Conservation (phyloP, 768 basidiomycete species). For the Pleurotus cornucopiae region DNA sequence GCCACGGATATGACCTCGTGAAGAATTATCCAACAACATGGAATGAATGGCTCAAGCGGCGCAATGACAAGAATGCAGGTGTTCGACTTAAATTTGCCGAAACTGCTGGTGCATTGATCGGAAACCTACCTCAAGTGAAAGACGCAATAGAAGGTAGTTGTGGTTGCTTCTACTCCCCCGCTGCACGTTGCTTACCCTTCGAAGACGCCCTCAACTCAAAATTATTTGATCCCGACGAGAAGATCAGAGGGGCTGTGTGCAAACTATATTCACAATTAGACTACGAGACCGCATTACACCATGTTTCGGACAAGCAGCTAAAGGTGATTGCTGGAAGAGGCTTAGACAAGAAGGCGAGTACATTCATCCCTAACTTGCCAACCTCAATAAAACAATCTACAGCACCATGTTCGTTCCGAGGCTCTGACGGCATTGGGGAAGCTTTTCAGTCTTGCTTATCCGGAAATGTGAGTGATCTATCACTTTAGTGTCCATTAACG, state of each 20-base stretch:
- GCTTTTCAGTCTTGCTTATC: conserved; percentile 77
- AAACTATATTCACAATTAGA: conserved; percentile 79
- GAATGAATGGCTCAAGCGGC: conserved; percentile 77
- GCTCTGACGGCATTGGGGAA: conserved; percentile 75
- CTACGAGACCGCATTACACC: conserved; percentile 86
- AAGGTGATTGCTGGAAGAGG: conserved; percentile 65
- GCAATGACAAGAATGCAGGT: conserved; percentile 65
- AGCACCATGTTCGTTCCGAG: conserved; percentile 65
- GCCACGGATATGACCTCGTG: conserved; percentile 54
- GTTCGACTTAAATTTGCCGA: conserved; percentile 84
- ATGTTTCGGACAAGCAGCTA: conserved; percentile 63
- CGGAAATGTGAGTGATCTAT: conserved; percentile 70
- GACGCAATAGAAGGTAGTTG: conserved; percentile 68
- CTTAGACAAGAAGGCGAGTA: conserved; percentile 78
- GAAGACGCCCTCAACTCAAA: conserved; percentile 60
- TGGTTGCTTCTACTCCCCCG: too few relatives aligned
- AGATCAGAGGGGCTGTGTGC: conserved; percentile 82
- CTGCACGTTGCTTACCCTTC: neutral
- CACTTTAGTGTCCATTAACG: neutral
- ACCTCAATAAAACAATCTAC: neutral
- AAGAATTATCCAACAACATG: conserved; percentile 82
- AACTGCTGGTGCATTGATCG: conserved; percentile 54
- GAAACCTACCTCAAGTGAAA: conserved; percentile 61
- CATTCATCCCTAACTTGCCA: neutral
- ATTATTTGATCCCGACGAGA: conserved; percentile 86